Evolutionary conservation across 1,284 basidiomycete species (phyloP).

Genomic region (Tylopilus sp.): DNA sequence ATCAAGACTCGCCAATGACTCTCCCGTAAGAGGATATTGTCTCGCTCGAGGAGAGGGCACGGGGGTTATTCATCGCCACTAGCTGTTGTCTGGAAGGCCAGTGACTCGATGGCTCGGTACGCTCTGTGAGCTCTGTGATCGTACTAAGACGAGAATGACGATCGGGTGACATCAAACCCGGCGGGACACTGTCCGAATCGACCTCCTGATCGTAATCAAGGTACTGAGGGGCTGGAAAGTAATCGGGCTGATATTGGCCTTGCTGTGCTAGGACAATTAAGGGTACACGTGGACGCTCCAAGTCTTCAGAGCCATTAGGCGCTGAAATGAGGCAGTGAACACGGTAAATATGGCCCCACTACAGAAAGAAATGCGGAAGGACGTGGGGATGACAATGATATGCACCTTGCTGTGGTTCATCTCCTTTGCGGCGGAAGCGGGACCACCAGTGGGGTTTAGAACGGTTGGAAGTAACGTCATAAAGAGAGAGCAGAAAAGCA

Average conservation of each 20-base stretch:
- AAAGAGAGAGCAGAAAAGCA: slow-evolving; percentile 36
- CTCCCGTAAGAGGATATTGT: slow-evolving; percentile 63
- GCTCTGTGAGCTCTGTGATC: slow-evolving; percentile 65
- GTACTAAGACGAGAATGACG: slow-evolving; percentile 48
- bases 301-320: slow-evolving; percentile 17
- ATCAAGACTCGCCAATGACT: slow-evolving; percentile 48
- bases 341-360: slow-evolving; percentile 16
- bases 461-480: slow-evolving; percentile 29
- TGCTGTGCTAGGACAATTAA: slow-evolving; percentile 58
- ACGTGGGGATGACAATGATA: slow-evolving; percentile 26
- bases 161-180: slow-evolving; percentile 26
- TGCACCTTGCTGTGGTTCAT: slow-evolving; percentile 38
- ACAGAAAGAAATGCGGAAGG: slow-evolving; percentile 3
- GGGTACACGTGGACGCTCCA: slow-evolving; percentile 47
- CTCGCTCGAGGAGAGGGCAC: slow-evolving; percentile 41
- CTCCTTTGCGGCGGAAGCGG: slow-evolving; percentile 32
- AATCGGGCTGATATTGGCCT: slow-evolving; percentile 38
- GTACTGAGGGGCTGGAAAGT: slow-evolving; percentile 27
- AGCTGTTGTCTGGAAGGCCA: slow-evolving; percentile 43
- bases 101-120: slow-evolving; percentile 53
- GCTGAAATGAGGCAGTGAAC: slow-evolving; percentile 16
- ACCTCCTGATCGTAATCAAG: slow-evolving; percentile 21
- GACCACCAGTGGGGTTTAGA: slow-evolving; percentile 38
- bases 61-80: slow-evolving; percentile 39
- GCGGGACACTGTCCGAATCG: slow-evolving; percentile 16